phyloP scores from a whole-genome alignment of 1,284 basidiomycete species.

The Tausonia pullulans region DNA sequence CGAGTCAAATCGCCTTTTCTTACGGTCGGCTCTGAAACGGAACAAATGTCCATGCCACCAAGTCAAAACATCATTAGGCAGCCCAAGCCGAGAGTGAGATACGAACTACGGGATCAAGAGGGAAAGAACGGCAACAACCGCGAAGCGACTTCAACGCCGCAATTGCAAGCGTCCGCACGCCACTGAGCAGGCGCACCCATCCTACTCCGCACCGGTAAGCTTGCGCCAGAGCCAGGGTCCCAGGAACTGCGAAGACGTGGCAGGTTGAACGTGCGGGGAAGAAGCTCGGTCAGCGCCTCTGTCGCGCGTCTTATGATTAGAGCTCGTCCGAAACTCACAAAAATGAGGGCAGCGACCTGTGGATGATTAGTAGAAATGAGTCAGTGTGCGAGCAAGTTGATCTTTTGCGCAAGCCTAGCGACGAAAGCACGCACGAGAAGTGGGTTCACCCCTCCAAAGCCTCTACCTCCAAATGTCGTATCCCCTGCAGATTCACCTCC shows the following conservation, averaged over 20 bases:
- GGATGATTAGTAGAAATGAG: background rate
- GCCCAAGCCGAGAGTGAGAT: no score
- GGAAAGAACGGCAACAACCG: no score
- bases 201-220: background rate
- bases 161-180: no score
- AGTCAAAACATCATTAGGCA: no score
- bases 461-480: background rate
- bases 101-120: no score
- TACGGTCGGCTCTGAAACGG: no score
- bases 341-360: conserved; percentile 6
- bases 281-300: no score
- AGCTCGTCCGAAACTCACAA: background rate
- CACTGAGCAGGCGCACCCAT: no score
- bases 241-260: background rate
- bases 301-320: no score
- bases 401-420: background rate
- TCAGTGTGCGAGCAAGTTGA: background rate
- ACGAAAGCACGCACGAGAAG: background rate
- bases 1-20: no score
- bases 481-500: background rate
- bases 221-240: conserved; percentile 12
- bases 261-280: background rate
- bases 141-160: no score
- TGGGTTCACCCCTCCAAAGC: background rate
- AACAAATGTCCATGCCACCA: no score